These are phyloP conservation scores for Reticulascus tulasneorum DNA, from an alignment of 2,329 filamentous ascomycete species.

Conservation along the genomic window DNA sequence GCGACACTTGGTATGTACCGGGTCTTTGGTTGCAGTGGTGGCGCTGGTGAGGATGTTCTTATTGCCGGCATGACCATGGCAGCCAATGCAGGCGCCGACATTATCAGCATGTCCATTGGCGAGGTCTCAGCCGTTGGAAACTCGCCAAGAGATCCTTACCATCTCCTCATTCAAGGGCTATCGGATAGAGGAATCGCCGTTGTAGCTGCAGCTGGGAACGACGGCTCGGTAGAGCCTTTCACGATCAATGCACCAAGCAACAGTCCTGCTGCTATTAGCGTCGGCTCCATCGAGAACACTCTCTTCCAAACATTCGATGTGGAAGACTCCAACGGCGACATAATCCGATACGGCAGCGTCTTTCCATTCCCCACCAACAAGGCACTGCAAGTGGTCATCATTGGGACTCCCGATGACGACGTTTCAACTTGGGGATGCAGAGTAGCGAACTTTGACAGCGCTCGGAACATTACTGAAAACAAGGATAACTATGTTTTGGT, in stretches of 20 bases:
- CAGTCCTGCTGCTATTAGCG: conserved; percentile 40
- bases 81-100: conserved; percentile 20
- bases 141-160: no score
- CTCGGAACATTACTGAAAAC: neutral
- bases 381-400: no score
- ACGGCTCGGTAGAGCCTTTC: conserved; percentile 41
- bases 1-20: conserved; percentile 19
- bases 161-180: no score
- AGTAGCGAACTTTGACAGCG: conserved; percentile 2
- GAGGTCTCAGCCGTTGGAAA: conserved; percentile 34
- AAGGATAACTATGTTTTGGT: conserved; percentile 3
- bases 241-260: conserved; percentile 45
- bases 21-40: conserved; percentile 15
- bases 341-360: conserved; percentile 8
- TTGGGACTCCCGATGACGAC: no score
- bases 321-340: conserved; percentile 1
- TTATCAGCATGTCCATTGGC: conserved; percentile 23
- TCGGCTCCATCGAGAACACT: conserved; percentile 47
- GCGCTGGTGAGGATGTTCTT: conserved; percentile 16
- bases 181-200: conserved; percentile 49
- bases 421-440: conserved; percentile 7
- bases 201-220: conserved; percentile 48
- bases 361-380: neutral
- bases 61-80: conserved; percentile 22
- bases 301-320: conserved; percentile 16